Evolutionary conservation across 768 basidiomycete genomes (phyloP).

Genomic region (Podaxis sp.): DNA sequence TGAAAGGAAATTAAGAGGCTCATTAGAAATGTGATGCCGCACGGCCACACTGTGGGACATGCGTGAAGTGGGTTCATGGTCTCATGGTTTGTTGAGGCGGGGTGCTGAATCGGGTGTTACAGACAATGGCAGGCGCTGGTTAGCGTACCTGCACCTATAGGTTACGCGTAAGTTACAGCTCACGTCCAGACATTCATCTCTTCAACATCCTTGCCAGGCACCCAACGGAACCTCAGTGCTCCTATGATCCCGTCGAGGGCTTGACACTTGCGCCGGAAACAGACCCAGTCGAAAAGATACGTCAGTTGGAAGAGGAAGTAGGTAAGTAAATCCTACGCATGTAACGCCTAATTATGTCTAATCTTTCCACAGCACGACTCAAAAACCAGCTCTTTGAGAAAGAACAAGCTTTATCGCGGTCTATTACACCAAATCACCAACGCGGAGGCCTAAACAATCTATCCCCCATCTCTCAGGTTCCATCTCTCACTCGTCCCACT

Average conservation of each 20-base stretch:
- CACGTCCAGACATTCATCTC: background rate
- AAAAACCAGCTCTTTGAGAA: constrained; percentile 56
- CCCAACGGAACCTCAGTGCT: constrained; percentile 81
- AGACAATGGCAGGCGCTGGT: constrained; percentile 81
- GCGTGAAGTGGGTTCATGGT: constrained; percentile 63
- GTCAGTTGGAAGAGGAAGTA: constrained; percentile 72
- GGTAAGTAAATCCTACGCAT: constrained; percentile 32
- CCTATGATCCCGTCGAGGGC: constrained; percentile 85
- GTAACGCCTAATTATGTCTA: constrained; percentile 9
- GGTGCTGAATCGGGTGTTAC: constrained; percentile 2
- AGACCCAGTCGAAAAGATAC: constrained; percentile 77
- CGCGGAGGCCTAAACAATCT: constrained; percentile 14
- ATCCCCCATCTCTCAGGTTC: constrained; percentile 16
- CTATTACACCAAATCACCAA: constrained; percentile 32
- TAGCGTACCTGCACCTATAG: constrained; percentile 80
- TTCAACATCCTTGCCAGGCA: constrained; percentile 43
- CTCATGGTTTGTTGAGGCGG: background rate
- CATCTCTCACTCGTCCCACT: constrained; percentile 22
- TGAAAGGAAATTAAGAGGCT: background rate
- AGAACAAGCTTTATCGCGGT: constrained; percentile 34
- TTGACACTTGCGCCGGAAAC: constrained; percentile 70
- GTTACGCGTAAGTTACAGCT: constrained; percentile 58
- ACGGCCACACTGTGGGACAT: constrained; percentile 81
- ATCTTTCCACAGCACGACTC: constrained; percentile 45
- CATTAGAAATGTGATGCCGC: constrained; percentile 83